These are phyloP conservation scores for Prorocentrum cordatum DNA, from an alignment of 169 alveolate genomes.

Conservation along the genomic window DNA sequence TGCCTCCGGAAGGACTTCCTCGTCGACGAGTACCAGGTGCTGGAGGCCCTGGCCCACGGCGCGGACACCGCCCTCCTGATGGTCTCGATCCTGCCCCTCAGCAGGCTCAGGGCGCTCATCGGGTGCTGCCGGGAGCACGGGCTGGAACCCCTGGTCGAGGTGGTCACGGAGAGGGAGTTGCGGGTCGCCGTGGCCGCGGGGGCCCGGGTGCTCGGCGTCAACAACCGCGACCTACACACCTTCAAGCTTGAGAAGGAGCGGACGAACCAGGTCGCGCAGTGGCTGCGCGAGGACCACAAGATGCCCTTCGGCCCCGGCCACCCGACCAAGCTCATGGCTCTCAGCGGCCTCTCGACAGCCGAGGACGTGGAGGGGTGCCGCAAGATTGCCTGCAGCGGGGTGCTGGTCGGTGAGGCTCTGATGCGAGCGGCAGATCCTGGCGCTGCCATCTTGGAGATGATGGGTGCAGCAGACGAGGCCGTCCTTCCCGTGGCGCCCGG, in stretches of 20 bases:
- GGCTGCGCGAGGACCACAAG: background rate
- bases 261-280: too few relatives aligned
- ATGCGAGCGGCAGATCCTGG: slow-evolving; percentile 59
- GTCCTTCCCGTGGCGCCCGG: slow-evolving; percentile 22
- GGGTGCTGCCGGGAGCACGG: background rate
- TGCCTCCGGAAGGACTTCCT: slow-evolving; percentile 48
- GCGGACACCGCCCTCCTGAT: slow-evolving; percentile 50
- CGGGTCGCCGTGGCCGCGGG: slow-evolving; percentile 18
- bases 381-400: slow-evolving; percentile 29
- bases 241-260: too few relatives aligned
- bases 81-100: background rate
- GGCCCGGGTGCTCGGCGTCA: slow-evolving; percentile 14
- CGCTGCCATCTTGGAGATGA: slow-evolving; percentile 39
- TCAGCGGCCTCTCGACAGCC: slow-evolving; percentile 33
- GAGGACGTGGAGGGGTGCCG: slow-evolving; percentile 66
- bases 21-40: background rate
- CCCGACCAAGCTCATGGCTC: slow-evolving; percentile 17
- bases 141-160: slow-evolving; percentile 58
- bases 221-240: too few relatives aligned
- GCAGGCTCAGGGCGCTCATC: background rate
- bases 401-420: slow-evolving; percentile 61
- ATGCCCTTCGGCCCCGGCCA: background rate
- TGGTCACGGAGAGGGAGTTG: slow-evolving; percentile 25
- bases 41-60: slow-evolving; percentile 46
- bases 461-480: background rate